Evolutionary conservation across 805 yeast species (phyloP).

Genomic region (Blastobotrys chiropterorum): DNA sequence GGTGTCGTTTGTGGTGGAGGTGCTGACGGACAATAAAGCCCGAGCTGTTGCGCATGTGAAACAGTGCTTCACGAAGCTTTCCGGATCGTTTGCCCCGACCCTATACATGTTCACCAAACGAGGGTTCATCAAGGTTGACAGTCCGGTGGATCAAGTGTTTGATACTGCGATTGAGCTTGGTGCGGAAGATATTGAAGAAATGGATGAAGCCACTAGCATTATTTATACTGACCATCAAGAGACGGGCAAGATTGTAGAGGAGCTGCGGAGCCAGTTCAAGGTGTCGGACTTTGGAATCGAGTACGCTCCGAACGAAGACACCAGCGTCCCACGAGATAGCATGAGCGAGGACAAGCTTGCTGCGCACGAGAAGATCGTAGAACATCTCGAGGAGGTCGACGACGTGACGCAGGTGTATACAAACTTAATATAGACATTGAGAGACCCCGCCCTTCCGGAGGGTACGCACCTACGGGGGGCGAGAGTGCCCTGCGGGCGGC

Average conservation of each 20-base stretch:
- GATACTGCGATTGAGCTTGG: conserved; percentile 74
- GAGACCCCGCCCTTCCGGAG: no score
- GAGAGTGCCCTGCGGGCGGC: not conserved
- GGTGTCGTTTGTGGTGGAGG: conserved; percentile 76
- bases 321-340: conserved; percentile 21
- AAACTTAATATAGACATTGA: conserved; percentile 47
- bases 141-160: conserved; percentile 63
- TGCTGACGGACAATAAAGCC: conserved; percentile 81
- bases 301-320: conserved; percentile 58
- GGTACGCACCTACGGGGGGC: no score
- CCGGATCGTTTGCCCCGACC: conserved; percentile 71
- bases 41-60: conserved; percentile 73
- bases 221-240: conserved; percentile 60
- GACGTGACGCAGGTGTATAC: conserved; percentile 79
- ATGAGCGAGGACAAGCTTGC: conserved; percentile 41
- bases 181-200: conserved; percentile 48
- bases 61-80: conserved; percentile 59
- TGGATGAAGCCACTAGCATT: conserved; percentile 39
- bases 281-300: conserved; percentile 68
- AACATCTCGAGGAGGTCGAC: conserved; percentile 64
- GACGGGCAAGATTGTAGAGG: conserved; percentile 54
- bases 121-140: conserved; percentile 50
- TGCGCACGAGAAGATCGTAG: conserved; percentile 51
- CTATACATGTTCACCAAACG: conserved; percentile 67
- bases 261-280: conserved; percentile 46